Evolutionary conservation across 257 asterid species (phyloP).

Genomic region (Scutellaria barbata): DNA sequence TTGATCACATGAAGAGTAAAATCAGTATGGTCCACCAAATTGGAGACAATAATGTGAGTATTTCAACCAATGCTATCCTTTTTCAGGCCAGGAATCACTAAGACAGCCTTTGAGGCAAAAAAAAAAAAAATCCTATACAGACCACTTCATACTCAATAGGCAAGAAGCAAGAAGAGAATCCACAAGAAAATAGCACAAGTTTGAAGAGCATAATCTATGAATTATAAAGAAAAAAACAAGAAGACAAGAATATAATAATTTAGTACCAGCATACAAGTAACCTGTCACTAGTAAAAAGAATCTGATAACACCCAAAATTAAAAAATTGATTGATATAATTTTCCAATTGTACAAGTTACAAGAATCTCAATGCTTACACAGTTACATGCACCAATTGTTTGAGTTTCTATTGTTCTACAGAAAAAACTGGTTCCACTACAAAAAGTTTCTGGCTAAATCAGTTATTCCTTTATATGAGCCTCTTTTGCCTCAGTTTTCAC

Average conservation of each 20-base stretch:
- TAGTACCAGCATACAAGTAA: constrained; percentile 11
- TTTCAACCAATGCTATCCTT: constrained; percentile 27
- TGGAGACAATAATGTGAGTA: constrained; percentile 31
- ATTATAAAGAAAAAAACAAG: background rate
- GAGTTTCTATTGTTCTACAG: constrained; percentile 29
- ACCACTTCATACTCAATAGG: constrained; percentile 20
- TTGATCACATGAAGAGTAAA: constrained; percentile 36
- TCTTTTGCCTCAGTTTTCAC: constrained; percentile 42
- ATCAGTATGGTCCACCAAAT: constrained; percentile 40
- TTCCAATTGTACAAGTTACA: constrained; percentile 37
- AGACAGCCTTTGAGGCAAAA: background rate
- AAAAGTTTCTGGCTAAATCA: constrained; percentile 28
- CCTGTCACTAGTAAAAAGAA: constrained; percentile 3
- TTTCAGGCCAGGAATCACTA: constrained; percentile 28
- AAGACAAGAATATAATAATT: background rate
- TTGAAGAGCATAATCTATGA: background rate
- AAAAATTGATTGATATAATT: constrained; percentile 28
- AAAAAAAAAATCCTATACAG: background rate
- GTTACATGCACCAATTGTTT: constrained; percentile 5
- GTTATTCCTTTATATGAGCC: constrained; percentile 39
- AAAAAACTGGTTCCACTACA: constrained; percentile 29
- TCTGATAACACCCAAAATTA: constrained; percentile 12
- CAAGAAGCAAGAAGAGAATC: background rate
- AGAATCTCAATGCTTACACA: constrained; percentile 23
- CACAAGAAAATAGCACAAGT: background rate